These are phyloP conservation scores for Epipyxis sp. DNA, from an alignment of 108 stramenopile genomes.

Conservation along the genomic window DNA sequence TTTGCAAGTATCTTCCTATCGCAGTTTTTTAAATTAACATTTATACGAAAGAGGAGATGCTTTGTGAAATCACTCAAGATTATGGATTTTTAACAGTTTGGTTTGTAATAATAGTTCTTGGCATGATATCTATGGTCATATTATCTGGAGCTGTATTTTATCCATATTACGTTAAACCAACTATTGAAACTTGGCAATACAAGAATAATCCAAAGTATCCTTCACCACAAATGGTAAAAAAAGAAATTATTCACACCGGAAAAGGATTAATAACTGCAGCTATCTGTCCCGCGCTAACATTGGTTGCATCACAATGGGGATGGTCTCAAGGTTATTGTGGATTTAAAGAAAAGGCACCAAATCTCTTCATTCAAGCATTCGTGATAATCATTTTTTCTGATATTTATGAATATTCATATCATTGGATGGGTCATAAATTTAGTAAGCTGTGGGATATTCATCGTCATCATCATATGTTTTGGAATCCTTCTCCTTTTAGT, in stretches of 20 bases:
- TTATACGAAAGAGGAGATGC: slow-evolving; percentile 15
- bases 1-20: too few species aligned
- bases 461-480: slow-evolving; percentile 23
- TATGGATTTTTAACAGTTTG: slow-evolving; percentile 18
- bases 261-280: not conserved
- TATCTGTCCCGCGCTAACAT: slow-evolving; percentile 4
- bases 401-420: not conserved
- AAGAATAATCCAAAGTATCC: slow-evolving; percentile 20
- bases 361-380: not conserved
- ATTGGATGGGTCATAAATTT: not conserved
- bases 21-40: too few species aligned
- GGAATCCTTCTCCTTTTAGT: slow-evolving; percentile 10
- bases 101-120: not conserved
- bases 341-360: not conserved
- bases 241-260: slow-evolving; percentile 12
- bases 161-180: not conserved
- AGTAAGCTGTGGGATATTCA: slow-evolving; percentile 1
- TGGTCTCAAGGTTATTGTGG: slow-evolving; percentile 26
- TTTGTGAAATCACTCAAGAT: slow-evolving; percentile 8
- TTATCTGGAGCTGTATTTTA: slow-evolving; percentile 16
- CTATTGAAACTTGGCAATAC: not conserved
- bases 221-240: not conserved
- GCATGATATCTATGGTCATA: slow-evolving; percentile 4
- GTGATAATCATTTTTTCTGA: not conserved
- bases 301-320: not conserved